phyloP scores from a whole-genome alignment of 2,329 filamentous ascomycete species.

The Ophiostoma ips region DNA sequence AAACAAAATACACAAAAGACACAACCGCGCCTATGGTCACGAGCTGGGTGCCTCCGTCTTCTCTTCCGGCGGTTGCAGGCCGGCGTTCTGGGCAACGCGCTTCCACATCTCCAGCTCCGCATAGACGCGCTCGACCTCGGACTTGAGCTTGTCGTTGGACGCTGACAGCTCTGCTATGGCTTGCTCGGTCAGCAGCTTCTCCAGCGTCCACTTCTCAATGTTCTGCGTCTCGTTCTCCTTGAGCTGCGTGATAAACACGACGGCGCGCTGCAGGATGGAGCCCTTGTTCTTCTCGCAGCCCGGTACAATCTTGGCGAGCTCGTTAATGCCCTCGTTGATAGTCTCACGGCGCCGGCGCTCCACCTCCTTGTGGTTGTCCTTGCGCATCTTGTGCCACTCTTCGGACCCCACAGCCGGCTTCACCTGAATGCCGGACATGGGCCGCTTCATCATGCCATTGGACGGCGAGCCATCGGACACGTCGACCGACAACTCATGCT shows the following conservation, averaged over 20 bases:
- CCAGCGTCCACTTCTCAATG: conserved; percentile 84
- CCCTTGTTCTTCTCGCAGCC: conserved; percentile 99
- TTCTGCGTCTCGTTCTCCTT: conserved; percentile 91
- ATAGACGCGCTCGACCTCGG: conserved; percentile 64
- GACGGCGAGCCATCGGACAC: conserved; percentile 7
- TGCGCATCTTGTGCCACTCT: conserved; percentile 94
- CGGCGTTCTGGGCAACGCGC: conserved; percentile 47
- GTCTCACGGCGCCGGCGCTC: conserved; percentile 93
- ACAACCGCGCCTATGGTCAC: not conserved
- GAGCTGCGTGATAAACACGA: conserved; percentile 86
- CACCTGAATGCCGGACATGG: conserved; percentile 15
- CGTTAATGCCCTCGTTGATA: conserved; percentile 98
- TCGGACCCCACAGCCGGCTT: conserved; percentile 92
- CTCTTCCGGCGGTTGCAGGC: conserved; percentile 31
- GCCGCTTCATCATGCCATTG: conserved; percentile 12
- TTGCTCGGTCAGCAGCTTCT: conserved; percentile 81
- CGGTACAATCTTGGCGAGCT: conserved; percentile 92
- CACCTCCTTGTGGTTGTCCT: conserved; percentile 98
- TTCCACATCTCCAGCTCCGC: conserved; percentile 70
- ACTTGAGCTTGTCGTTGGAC: conserved; percentile 77
- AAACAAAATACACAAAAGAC: not conserved
- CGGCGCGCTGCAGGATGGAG: conserved; percentile 83
- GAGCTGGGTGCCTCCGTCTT: conserved; percentile 23
- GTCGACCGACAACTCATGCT: conserved; percentile 22
- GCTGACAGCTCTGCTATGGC: conserved; percentile 77